These are phyloP conservation scores for Dysphania ambrosioides DNA, from an alignment of 148 eudicot genomes.

Conservation along the genomic window DNA sequence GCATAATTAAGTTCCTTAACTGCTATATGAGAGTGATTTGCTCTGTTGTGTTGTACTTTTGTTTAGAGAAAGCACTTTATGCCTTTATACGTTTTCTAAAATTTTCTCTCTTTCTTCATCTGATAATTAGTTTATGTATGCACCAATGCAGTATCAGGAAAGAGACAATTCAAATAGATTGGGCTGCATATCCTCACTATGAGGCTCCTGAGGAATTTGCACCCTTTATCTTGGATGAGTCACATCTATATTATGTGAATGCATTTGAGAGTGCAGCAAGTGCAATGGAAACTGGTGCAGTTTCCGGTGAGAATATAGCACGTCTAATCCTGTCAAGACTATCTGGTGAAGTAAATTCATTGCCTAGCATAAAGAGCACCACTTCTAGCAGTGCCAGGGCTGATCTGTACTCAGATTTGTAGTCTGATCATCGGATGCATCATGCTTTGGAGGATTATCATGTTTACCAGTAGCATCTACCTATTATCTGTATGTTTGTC, in stretches of 20 bases:
- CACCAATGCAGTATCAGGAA: slow-evolving; percentile 44
- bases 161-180: slow-evolving; percentile 69
- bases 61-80: not conserved
- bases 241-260: slow-evolving; percentile 81
- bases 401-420: slow-evolving; percentile 41
- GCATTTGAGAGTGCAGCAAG: slow-evolving; percentile 97
- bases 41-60: not conserved
- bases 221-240: slow-evolving; percentile 70
- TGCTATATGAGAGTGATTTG: not conserved
- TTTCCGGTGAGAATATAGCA: slow-evolving; percentile 89
- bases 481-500: too few relatives aligned
- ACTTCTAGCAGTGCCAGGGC: slow-evolving; percentile 6
- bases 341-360: slow-evolving; percentile 21
- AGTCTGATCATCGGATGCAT: not conserved
- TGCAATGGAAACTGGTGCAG: slow-evolving; percentile 93
- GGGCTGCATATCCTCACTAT: slow-evolving; percentile 97
- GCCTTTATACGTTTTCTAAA: not conserved
- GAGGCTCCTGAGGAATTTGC: slow-evolving; percentile 81
- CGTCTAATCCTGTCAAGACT: slow-evolving; percentile 68
- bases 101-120: not conserved
- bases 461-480: not conserved
- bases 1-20: not conserved
- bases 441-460: not conserved
- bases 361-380: slow-evolving; percentile 33
- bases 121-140: not conserved